A percentile compares a stretch with the other conserved stretches of the same genome.
Conservation (phyloP, 1,139 yeast species). For the Pichia sp. region DNA sequence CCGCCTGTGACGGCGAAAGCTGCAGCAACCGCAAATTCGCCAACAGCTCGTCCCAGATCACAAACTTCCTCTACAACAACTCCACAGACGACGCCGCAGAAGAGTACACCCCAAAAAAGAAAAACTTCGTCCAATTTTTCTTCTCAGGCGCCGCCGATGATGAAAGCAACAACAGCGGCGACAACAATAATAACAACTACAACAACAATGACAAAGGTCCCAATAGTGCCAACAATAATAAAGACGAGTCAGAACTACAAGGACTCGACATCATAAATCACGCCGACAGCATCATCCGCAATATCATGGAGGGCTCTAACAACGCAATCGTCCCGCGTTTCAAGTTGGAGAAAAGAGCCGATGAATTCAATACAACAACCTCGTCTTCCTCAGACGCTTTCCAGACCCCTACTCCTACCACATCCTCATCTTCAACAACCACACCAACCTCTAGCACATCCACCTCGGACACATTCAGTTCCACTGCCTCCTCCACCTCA, state of each 20-base stretch:
- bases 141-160: not conserved
- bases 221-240: not conserved
- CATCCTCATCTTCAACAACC: constrained; percentile 3
- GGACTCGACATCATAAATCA: constrained; percentile 9
- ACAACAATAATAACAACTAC: not conserved
- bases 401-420: not conserved
- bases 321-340: constrained; percentile 29
- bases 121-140: not conserved
- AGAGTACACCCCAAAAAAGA: not conserved
- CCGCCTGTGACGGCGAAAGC: not conserved
- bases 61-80: not conserved
- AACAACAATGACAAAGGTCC: not conserved
- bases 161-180: not conserved
- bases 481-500: not conserved
- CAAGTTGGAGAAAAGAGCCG: constrained; percentile 23
- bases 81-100: not conserved
- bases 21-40: not conserved
- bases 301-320: constrained; percentile 24
- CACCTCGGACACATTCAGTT: not conserved
- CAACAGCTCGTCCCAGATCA: not conserved
- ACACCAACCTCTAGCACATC: constrained; percentile 9
- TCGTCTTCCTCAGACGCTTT: not conserved
- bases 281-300: constrained; percentile 23
- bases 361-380: constrained; percentile 2
- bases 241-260: not conserved